Percentiles rank a stretch among this genome's conserved stretches.
Conservation (phyloP, 768 basidiomycete species). For the Tephrocybe sp. region DNA sequence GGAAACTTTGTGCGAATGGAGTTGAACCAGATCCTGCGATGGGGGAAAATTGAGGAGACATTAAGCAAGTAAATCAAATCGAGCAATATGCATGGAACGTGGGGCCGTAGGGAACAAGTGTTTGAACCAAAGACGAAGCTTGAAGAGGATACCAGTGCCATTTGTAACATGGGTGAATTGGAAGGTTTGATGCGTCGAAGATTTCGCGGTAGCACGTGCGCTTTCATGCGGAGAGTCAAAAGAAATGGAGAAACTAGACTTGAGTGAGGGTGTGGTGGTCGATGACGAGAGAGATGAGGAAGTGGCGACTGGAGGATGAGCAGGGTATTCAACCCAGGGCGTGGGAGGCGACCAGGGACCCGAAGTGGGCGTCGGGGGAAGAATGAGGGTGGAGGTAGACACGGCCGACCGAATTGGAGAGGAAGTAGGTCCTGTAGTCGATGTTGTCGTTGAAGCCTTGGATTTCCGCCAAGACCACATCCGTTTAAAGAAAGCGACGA, state of each 20-base stretch:
- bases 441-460: not conserved
- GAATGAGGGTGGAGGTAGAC: not conserved
- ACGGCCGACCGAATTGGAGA: no score
- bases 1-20: no score
- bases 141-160: not conserved
- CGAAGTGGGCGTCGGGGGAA: not conserved
- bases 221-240: not conserved
- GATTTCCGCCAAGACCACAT: not conserved
- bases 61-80: not conserved
- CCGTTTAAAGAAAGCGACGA: slow-evolving; percentile 1
- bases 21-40: no score
- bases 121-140: not conserved
- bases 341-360: not conserved
- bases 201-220: no score
- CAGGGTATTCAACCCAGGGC: not conserved
- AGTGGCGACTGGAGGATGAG: not conserved
- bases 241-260: not conserved
- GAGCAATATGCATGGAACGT: not conserved
- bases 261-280: not conserved
- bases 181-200: not conserved
- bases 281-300: not conserved
- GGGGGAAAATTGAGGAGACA: not conserved
- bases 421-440: not conserved
- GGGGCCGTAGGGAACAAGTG: not conserved
- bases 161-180: not conserved